phyloP scores from a whole-genome alignment of 2,329 filamentous ascomycete genomes.

The Herpotrichia juniperi region DNA sequence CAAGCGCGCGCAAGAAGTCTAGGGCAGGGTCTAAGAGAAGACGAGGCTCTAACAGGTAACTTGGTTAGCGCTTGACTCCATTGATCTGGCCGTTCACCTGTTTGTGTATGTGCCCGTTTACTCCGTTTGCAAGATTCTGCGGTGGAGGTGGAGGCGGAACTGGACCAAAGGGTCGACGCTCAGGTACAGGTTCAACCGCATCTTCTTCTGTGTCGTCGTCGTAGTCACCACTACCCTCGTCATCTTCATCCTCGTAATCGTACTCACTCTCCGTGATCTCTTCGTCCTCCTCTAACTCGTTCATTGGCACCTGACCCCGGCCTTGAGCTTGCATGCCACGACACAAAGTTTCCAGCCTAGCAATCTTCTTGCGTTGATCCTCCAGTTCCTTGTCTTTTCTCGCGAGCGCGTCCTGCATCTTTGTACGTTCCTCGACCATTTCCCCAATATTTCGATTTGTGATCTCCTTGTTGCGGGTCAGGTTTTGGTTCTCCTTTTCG shows the following conservation, averaged over 20 bases:
- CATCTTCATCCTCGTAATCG: constrained; percentile 48
- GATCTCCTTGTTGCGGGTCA: constrained; percentile 91
- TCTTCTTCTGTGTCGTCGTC: constrained; percentile 65
- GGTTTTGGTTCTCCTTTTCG: constrained; percentile 91
- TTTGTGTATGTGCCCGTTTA: constrained; percentile 46
- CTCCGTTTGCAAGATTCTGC: constrained; percentile 35
- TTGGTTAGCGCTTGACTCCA: constrained; percentile 44
- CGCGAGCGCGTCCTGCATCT: constrained; percentile 74
- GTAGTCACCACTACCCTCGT: constrained; percentile 58
- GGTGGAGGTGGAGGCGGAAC: constrained; percentile 46
- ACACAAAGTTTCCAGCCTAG: constrained; percentile 92
- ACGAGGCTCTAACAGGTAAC: constrained; percentile 8
- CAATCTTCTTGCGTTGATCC: constrained; percentile 80
- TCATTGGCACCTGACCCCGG: constrained; percentile 68
- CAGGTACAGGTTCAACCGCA: constrained; percentile 41
- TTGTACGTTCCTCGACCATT: constrained; percentile 92
- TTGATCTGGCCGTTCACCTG: constrained; percentile 47
- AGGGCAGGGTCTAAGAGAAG: no score
- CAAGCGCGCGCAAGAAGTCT: no score
- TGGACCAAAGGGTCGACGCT: constrained; percentile 44
- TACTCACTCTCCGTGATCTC: constrained; percentile 53
- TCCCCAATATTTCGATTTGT: constrained; percentile 94
- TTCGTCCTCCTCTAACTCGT: constrained; percentile 64
- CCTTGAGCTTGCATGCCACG: constrained; percentile 96
- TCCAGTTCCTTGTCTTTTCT: constrained; percentile 77